Evolutionary conservation across 305 asterid species (phyloP), one percentile per base, ranked within the genome.

Genomic region (Vinca major): DNA sequence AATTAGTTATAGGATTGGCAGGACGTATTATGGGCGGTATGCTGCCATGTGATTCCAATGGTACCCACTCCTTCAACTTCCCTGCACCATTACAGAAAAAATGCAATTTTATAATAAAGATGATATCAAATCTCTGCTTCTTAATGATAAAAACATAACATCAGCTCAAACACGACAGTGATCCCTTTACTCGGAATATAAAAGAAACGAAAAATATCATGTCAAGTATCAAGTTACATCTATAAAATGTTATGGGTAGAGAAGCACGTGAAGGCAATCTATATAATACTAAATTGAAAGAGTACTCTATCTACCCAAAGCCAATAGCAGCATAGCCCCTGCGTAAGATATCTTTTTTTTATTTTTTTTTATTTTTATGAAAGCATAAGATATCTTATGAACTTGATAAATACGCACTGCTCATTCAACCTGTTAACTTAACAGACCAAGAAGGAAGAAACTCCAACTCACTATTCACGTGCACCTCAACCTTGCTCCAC

Each of bases 31-130:
- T 75, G 1, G 99, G 99, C 63, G 79, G 73, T 16, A 78, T 78
- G 20, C 72, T 82, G 70, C 78, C 94, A 70, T 79, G 88, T 69
- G 84, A 82, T 72, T 83, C 89, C 73, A 91, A 40, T 57, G 97
- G 81, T 62, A 94, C 73, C 97, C 99, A 94, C 82, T 94, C 98
- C 85, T 84, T 80, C 73, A 89, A 82, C 71, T 69, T 81, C 71
- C 80, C 89, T 7, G 89, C 73, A 9, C 89, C 90, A 21, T 43
- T 85, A 76, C 70, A 71, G 26, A 37, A 47, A 39, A 68, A 48
- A n/a, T n/a, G n/a, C n/a, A n/a, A n/a, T n/a, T 6, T 4, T 33
- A 12, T 20, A 43, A 5, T 8, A 21, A 14, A 60, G 62, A 47
- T 36, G 37, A 56, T 14, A 63, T 12, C 21, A 53, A 41, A 19